Base-by-base conservation (phyloP, 106 monocot genomes). In the Dendrobium officinale region DNA sequence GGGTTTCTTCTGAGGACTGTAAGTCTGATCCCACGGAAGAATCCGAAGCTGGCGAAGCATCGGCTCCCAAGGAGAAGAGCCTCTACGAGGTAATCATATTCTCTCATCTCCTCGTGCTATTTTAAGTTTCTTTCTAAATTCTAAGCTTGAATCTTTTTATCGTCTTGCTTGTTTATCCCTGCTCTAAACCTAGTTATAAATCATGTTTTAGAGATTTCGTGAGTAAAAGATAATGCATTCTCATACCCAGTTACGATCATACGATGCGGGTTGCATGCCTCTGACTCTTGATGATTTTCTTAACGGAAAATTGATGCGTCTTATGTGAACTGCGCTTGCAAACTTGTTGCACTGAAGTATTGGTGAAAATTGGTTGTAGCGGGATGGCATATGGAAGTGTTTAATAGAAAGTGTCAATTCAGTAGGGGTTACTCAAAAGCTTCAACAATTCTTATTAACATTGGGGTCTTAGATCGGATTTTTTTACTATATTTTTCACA, bases 1-100 rank as follows among this genome's bases (percentile, higher is more conserved):
- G 49, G 49, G 48, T 49, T 49, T 76, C 49, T 44, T 74, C 42
- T 2, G 43, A 74, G 13, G 74, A 44, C 13, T 15, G 0, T 49
- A 49, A 22, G 76, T 3, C 24, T 26, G 76, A 9, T 10, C 24
- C n/a, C 76, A 44, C 19, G 45, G 27, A 49, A 13, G 76, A 48
- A 49, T 49, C 76, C 26, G 47, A 8, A 24, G 76, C 9, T 4
- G 48, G 49, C 6, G 48, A 76, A 11, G 22, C 48, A 49, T 76
- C 76, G 13, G 1, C 4, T 4, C 20, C 49, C 26, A 76, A 76
- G 49, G 48, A 76, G 76, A 76, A 49, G 26, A 76, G 76, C 42
- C 76, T 76, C 5, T 76, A 76, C 48, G 76, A 76, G 76, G 76
- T 76, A 76, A 74, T 76, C 26, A 1, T n/a, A 26, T 49, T 76